phyloP scores from a whole-genome alignment of 257 asterid species.

The Henckelia pumila region DNA sequence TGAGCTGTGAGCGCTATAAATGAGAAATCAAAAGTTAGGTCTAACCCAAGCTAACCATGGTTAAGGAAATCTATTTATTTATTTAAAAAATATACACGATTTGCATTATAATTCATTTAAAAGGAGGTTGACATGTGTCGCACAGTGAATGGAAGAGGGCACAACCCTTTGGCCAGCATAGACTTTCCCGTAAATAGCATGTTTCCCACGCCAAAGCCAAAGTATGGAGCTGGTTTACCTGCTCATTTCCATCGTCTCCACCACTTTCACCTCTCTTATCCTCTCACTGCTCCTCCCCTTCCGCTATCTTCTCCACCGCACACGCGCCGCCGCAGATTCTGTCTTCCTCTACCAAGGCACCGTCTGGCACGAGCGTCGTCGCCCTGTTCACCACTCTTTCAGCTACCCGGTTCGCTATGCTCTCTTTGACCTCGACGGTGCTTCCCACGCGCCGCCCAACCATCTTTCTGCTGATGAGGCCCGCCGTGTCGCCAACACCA shows the following conservation, averaged over 20 bases:
- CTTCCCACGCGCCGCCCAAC: conserved; percentile 42
- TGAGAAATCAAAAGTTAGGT: too few species aligned
- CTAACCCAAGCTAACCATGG: too few species aligned
- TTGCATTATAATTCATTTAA: too few species aligned
- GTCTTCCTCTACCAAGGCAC: conserved; percentile 66
- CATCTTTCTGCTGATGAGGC: conserved; percentile 67
- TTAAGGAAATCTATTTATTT: too few species aligned
- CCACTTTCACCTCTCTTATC: conserved; percentile 42
- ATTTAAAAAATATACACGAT: too few species aligned
- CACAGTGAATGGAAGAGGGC: too few species aligned
- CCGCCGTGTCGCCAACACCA: conserved; percentile 57
- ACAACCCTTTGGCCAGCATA: too few species aligned
- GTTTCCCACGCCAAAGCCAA: too few species aligned
- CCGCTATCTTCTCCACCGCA: conserved; percentile 47
- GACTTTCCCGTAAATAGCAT: too few species aligned
- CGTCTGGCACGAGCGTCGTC: conserved; percentile 94
- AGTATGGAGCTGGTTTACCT: conserved; percentile 73
- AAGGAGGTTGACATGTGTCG: too few species aligned
- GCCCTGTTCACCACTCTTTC: conserved; percentile 86
- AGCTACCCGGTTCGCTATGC: conserved; percentile 82
- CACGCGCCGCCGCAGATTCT: conserved; percentile 13
- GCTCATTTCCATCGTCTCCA: conserved; percentile 52
- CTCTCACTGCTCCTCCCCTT: conserved; percentile 59
- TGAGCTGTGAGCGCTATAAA: too few species aligned
- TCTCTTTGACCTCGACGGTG: conserved; percentile 65